Evolutionary conservation across 345 rosid genomes (phyloP), one percentile per base, ranked within the genome.

Genomic region (Combretum micranthum): DNA sequence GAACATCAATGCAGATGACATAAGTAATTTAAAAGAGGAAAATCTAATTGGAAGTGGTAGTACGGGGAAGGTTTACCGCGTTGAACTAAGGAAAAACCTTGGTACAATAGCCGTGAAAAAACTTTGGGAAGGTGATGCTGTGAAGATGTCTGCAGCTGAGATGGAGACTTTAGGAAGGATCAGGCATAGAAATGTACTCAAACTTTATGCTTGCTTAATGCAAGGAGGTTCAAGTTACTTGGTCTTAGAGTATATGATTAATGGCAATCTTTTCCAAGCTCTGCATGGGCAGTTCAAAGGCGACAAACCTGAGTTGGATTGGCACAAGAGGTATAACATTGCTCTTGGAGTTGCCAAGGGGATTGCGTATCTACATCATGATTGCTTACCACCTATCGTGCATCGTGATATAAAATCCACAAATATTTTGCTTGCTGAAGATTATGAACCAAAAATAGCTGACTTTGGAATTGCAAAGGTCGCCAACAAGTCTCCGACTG

Each of bases 391-490:
- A 0, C 83, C 93, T 0, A 76, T 92, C 12, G 79, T 92, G 55
- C 98, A 88, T 44, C 69, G 98, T 53, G 98, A 92, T 62, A 86
- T 92, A 50, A 92, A 92, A 75, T 83, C 95, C 0, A 77, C 94
- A 70, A 86, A 92, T 66, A 86, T 92, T 58, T 70, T 92, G 22
- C 95, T 88, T 6, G 83, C 73, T 15, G 75, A 64, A 4, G 83
- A 81, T 22, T 83, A 76, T 44, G 95, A 80, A 63, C 80, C 98
- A 0, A 92, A 88, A 69, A 71, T 92, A 14, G 91, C 97, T 23
- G 97, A 92, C 68, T 92, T 92, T 45, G 98, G 98, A 44, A 74
- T 84, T 13, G 95, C 98, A 13, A 88, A 83, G 83, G 69, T 81
- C 39, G 86, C 77, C 3, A 90, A 80, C 23, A 70, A 69, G 52